These are phyloP conservation scores for Ciborinia camelliae DNA, from an alignment of 2,329 filamentous ascomycete genomes.

Conservation along the genomic window DNA sequence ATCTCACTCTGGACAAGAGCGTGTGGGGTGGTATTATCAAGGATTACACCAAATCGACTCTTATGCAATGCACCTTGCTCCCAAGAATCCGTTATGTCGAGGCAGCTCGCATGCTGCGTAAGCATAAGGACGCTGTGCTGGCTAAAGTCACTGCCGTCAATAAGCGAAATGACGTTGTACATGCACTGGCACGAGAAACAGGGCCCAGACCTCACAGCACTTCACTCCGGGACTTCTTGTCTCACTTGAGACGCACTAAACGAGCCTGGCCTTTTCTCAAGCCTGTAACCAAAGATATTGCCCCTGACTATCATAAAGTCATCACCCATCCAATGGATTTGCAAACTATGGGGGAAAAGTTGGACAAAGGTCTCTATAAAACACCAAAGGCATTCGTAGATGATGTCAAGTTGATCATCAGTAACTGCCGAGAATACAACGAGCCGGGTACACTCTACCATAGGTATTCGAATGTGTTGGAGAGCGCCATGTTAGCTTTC, in stretches of 20 bases:
- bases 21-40: slow-evolving; percentile 1
- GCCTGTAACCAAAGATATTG: background rate
- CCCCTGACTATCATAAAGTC: background rate
- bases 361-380: background rate
- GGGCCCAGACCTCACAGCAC: background rate
- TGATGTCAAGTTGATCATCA: slow-evolving; percentile 11
- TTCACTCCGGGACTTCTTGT: background rate
- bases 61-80: slow-evolving; percentile 7
- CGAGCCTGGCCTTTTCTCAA: background rate
- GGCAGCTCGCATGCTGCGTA: slow-evolving; percentile 3
- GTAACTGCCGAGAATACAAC: slow-evolving; percentile 6
- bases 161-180: background rate
- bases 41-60: background rate
- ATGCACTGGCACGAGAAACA: no score
- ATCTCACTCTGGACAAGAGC: background rate
- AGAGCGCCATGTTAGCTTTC: background rate
- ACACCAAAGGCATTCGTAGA: slow-evolving; percentile 3
- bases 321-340: slow-evolving; percentile 3
- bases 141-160: background rate
- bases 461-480: background rate
- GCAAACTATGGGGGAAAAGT: background rate
- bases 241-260: background rate
- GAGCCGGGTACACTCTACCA: background rate
- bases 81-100: background rate
- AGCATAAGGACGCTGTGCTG: background rate